phyloP scores from a whole-genome alignment of 352 stramenopile species.

The Pythium inflatum region DNA sequence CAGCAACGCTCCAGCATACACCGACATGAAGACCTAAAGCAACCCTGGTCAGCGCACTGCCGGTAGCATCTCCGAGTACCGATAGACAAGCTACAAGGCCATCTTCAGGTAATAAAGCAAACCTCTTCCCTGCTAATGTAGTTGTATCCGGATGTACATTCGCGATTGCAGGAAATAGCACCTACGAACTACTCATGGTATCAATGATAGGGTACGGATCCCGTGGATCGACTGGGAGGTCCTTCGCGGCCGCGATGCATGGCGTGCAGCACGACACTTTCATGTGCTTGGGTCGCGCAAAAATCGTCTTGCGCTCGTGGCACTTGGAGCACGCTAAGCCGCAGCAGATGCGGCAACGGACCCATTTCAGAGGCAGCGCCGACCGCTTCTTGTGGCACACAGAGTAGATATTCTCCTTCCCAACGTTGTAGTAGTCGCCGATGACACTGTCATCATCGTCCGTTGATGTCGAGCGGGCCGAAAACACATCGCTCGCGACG shows the following conservation, averaged over 20 bases:
- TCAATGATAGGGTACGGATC: slow-evolving; percentile 50
- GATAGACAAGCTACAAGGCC: no score
- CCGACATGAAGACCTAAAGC: no score
- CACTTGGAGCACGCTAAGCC: slow-evolving; percentile 52
- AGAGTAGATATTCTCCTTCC: slow-evolving; percentile 20
- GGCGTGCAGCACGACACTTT: slow-evolving; percentile 54
- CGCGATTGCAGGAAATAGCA: no score
- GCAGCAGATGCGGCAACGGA: slow-evolving; percentile 45
- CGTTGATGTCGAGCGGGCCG: no score
- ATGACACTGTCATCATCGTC: slow-evolving; percentile 4
- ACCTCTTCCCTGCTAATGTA: no score
- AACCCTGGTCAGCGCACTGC: no score
- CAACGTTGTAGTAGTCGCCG: not conserved
- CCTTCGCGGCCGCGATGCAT: slow-evolving; percentile 48
- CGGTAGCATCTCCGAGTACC: no score
- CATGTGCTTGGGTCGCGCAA: slow-evolving; percentile 43
- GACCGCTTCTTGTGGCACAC: slow-evolving; percentile 30
- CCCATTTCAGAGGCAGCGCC: slow-evolving; percentile 26
- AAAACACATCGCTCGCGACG: no score
- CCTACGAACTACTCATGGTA: slow-evolving; percentile 18
- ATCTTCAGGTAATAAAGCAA: no score
- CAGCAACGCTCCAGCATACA: no score
- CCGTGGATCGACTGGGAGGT: slow-evolving; percentile 42
- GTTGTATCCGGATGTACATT: no score
- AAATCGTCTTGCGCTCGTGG: slow-evolving; percentile 47